Conservation (phyloP, 2,329 filamentous ascomycete genomes). For the Xylaria sp. region DNA sequence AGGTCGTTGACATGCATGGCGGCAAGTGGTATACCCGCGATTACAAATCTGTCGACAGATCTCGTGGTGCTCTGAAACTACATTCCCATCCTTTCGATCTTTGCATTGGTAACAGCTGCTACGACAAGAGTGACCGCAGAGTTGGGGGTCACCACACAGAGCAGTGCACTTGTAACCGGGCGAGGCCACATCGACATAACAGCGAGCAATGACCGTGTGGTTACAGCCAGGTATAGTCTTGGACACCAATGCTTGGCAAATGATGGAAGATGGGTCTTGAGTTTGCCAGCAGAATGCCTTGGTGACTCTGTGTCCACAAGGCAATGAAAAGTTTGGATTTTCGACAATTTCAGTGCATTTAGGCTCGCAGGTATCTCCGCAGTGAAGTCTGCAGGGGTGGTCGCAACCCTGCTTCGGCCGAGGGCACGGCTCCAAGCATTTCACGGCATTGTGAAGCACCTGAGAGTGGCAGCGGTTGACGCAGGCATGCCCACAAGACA, state of each 20-base stretch:
- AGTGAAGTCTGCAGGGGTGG: slow-evolving; percentile 57
- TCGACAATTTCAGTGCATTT: slow-evolving; percentile 52
- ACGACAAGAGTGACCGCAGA: slow-evolving; percentile 70
- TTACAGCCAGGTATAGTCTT: slow-evolving; percentile 64
- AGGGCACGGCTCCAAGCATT: slow-evolving; percentile 59
- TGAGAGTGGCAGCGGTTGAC: slow-evolving; percentile 60
- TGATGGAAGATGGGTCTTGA: slow-evolving; percentile 59
- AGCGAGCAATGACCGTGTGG: slow-evolving; percentile 64
- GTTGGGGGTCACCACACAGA: slow-evolving; percentile 58
- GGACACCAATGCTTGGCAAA: slow-evolving; percentile 60
- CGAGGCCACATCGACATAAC: slow-evolving; percentile 58
- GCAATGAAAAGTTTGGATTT: slow-evolving; percentile 47
- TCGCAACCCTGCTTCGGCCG: slow-evolving; percentile 56
- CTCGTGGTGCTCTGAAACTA: slow-evolving; percentile 56
- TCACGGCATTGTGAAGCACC: slow-evolving; percentile 58
- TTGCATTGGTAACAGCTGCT: slow-evolving; percentile 63
- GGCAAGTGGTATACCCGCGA: slow-evolving; percentile 64
- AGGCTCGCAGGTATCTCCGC: slow-evolving; percentile 57
- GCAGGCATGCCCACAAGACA: slow-evolving; percentile 62
- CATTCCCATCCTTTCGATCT: slow-evolving; percentile 47
- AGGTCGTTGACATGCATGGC: slow-evolving; percentile 60
- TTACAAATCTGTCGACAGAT: slow-evolving; percentile 62
- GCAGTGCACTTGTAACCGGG: slow-evolving; percentile 59
- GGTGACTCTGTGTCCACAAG: slow-evolving; percentile 56
- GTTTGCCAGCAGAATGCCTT: slow-evolving; percentile 53